phyloP scores from a whole-genome alignment of 192 early-diverging fungal species.

The Umbelopsis vinacea region DNA sequence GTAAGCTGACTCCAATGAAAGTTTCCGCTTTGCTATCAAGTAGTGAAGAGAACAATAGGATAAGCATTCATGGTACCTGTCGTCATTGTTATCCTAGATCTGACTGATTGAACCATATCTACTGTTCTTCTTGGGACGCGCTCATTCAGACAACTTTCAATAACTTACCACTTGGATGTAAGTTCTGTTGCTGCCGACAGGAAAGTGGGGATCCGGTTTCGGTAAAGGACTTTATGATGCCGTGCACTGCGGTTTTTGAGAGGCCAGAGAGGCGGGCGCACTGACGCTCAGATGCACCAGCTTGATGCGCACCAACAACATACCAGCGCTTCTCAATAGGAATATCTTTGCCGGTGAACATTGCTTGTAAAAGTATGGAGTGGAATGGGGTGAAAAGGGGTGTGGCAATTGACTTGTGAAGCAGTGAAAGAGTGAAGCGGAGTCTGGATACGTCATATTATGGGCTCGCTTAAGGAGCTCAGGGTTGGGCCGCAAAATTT shows the following conservation, averaged over 20 bases:
- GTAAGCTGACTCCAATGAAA: background rate
- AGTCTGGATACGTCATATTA: constrained; percentile 13
- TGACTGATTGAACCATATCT: background rate
- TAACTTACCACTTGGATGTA: constrained; percentile 8
- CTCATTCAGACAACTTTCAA: background rate
- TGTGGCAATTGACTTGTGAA: background rate
- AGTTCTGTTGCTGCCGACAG: background rate
- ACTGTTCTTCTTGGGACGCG: background rate
- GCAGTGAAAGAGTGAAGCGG: background rate
- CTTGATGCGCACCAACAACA: constrained; percentile 35
- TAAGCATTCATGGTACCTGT: background rate
- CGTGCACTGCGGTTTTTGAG: constrained; percentile 28
- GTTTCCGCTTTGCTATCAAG: constrained; percentile 7
- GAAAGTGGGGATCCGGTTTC: constrained; percentile 28
- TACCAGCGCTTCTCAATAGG: constrained; percentile 35
- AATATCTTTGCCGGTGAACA: constrained; percentile 26
- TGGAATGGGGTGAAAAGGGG: background rate
- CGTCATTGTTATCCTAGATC: background rate
- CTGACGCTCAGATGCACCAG: constrained; percentile 33
- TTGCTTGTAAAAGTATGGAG: background rate
- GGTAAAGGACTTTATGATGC: constrained; percentile 30
- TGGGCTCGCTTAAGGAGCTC: background rate
- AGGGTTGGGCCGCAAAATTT: background rate
- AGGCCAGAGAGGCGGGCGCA: constrained; percentile 34
- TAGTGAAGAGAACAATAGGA: too few relatives aligned